Base-by-base conservation (phyloP, 257 asterid species). In the Ligustrum vulgare region DNA sequence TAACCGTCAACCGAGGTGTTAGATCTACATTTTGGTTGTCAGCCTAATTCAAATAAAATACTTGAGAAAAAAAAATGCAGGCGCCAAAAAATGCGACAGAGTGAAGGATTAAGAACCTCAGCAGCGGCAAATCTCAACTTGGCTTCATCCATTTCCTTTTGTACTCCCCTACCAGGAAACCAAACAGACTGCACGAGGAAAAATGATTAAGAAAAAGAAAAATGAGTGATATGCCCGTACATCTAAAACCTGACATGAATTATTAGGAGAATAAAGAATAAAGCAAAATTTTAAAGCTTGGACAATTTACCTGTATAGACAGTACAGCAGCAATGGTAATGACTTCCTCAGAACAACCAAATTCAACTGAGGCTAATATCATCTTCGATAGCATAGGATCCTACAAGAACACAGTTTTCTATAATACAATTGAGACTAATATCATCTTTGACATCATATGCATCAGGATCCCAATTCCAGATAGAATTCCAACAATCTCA, bases 91-190 rank as follows among this genome's bases (percentile, higher is more conserved):
- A 22, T 10, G 10, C 10, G 11, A 2, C 0, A 23, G 41, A 37
- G 28, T 41, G 22, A 33, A 3, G 36, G 11, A 71, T 16, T 60
- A 72, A 63, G 83, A 58, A 94, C 99, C 98, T 94, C 99, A 68
- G 97, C 91, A 80, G 97, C 91, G 33, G 97, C 98, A 88, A 94
- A 94, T 87, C 97, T 88, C 91, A 92, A 81, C 78, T 89, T 92
- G 73, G 95, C 98, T 82, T 89, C 98, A 79, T 94, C 99, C 78
- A 85, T 78, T 77, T 92, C 96, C 89, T 88, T 94, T 81, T 89
- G 97, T 66, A 83, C 84, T 82, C 98, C 99, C 82, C 91, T 83
- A 60, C 34, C 79, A 31, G 96, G 85, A 79, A 86, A 78, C 99
- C 99, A 94, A 74, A 94, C 87, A 22, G 99, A 94, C 99, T 94